phyloP scores from a whole-genome alignment of 257 asterid species.

The Mitragyna speciosa region DNA sequence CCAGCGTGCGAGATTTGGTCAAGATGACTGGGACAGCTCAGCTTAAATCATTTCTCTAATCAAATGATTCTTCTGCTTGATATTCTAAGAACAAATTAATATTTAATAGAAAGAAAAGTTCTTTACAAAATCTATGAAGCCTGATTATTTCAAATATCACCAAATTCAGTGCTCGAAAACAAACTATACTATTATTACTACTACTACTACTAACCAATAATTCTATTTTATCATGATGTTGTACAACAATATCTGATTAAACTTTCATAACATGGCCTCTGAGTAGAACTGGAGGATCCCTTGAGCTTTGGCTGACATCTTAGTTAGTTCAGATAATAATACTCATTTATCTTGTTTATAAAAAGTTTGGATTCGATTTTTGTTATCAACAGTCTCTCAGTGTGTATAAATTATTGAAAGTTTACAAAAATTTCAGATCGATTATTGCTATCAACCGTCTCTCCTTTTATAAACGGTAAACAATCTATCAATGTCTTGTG shows the following conservation, averaged over 20 bases:
- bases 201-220: neutral
- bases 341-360: no score
- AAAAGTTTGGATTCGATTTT: no score
- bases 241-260: neutral
- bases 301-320: neutral
- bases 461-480: no score
- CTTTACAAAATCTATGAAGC: neutral
- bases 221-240: neutral
- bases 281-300: neutral
- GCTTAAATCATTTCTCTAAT: neutral
- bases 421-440: no score
- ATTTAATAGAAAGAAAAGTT: neutral
- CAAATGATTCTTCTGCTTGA: neutral
- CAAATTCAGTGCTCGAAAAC: neutral
- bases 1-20: slow-evolving; percentile 27
- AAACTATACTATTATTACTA: no score
- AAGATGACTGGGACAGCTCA: slow-evolving; percentile 13
- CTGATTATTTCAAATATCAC: neutral
- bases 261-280: neutral
- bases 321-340: no score
- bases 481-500: no score
- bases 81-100: neutral
- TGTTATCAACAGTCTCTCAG: no score
- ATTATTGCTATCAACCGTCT: no score
- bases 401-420: no score